Evolutionary conservation across 768 basidiomycete species (phyloP), one percentile per base, ranked within the genome.

Genomic region (Artomyces pyxidatus): DNA sequence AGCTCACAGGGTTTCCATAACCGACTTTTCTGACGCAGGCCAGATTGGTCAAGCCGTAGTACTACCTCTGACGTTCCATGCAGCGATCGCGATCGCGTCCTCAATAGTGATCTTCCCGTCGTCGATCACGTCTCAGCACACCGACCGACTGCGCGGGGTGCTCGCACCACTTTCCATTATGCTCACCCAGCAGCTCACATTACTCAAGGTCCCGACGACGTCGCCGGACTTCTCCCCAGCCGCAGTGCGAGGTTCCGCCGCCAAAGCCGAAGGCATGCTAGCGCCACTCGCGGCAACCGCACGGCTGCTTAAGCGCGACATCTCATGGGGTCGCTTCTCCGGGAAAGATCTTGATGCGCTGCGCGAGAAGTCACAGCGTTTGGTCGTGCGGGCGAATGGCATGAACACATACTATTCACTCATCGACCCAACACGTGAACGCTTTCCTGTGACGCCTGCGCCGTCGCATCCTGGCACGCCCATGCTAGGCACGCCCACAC

Each of bases 31-130:
- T 3, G 32, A 29, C 39, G 54, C 40, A 59, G 45, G 17, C n/a
- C 48, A 78, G 70, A 57, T 78, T 16, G 84, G 84, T 29, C 55
- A 65, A 59, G 37, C 61, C 1, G 71, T 86, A 39, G 55, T 83
- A 9, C 32, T 87, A 6, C 85, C 86, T 0, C 53, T 88, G 6
- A 59, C 67, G 0, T 69, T 85, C 45, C 83, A 86, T 59, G 73
- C 75, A 8, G 80, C 71, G 1, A 55, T 88, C 19, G 62, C 80
- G 8, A 65, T 88, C 50, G 41, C 74, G 2, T 58, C 65, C 5
- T 79, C 81, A 2, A 61, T 80, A 4, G 10, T 75, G 27, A 63
- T 88, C 38, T 86, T 87, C 62, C 85, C 86, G 0, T 66, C 69
- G 1, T 77, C 83, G 1, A 69, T 83, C 37, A 81, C 85, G 0